phyloP scores from a whole-genome alignment of 163 green algal genomes.

The Trebouxiophyceae sp. region DNA sequence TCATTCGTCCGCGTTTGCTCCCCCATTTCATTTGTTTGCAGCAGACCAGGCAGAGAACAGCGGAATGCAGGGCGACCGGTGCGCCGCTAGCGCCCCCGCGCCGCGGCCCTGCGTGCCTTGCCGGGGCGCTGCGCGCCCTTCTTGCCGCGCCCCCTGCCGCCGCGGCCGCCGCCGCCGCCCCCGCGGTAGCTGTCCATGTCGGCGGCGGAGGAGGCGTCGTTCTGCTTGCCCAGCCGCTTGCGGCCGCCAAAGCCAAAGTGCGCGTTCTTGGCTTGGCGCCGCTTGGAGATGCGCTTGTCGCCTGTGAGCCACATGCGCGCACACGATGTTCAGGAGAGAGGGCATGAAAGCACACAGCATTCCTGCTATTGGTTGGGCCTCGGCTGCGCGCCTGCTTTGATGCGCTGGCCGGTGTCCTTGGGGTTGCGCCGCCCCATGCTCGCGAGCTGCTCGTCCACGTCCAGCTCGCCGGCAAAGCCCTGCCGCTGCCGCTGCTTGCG shows the following conservation, averaged over 20 bases:
- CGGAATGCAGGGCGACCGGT: neutral
- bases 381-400: constrained; percentile 8
- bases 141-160: neutral
- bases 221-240: constrained; percentile 85
- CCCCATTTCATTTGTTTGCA: too few relatives aligned
- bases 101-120: constrained; percentile 5
- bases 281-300: constrained; percentile 36
- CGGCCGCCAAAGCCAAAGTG: constrained; percentile 88
- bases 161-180: constrained; percentile 13
- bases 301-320: neutral
- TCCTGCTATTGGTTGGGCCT: too few relatives aligned
- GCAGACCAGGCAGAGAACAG: too few relatives aligned
- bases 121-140: neutral
- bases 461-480: constrained; percentile 67
- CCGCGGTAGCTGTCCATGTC: constrained; percentile 66
- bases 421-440: constrained; percentile 12
- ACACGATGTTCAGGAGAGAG: neutral
- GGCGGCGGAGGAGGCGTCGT: constrained; percentile 72
- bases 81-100: neutral
- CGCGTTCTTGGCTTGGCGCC: constrained; percentile 55
- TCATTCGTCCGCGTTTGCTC: too few relatives aligned
- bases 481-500: constrained; percentile 70
- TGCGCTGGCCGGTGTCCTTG: constrained; percentile 14
- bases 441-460: constrained; percentile 60
- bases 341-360: neutral